Base-by-base conservation (phyloP, 352 stramenopile genomes). In the Globisporangium lucens region DNA sequence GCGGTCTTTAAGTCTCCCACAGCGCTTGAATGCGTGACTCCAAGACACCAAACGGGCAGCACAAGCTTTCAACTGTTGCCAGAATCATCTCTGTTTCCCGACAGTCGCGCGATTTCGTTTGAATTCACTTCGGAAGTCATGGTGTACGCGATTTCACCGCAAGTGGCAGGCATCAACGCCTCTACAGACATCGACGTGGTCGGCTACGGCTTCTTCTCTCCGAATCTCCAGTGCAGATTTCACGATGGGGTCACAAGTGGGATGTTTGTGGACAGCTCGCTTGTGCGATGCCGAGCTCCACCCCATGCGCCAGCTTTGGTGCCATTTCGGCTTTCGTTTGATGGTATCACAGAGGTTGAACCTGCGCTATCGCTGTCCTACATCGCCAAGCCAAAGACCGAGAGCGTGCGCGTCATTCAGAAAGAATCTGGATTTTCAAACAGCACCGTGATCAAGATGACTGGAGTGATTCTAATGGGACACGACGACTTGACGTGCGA, bases 211-310 rank as follows among this genome's bases (percentile, higher is more conserved):
- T 87, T 85, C 61, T 68, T 24, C 30, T 71, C 72, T 46, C 38
- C 67, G 0, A 52, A 71, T 20, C 56, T 85, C 1, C 62, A 61
- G 2, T 87, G 78, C 53, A 56, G 65, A 20, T 72, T 87, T 55
- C 63, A 70, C 13, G 59, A 38, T 17, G 56, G 62, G 36, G 29
- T 27, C 2, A 38, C 36, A 24, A 24, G 20, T 20, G 69, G 59
- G 15, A 72, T 49, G 13, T 80, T 75, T 62, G 69, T 86, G 12
- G 85, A 86, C 22, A 30, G 67, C 5, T 79, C 74, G 3, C 63
- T 83, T 36, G 59, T 85, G 29, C 76, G 59, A 9, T 88, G 78
- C 46, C 72, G 64, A 33, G 74, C 75, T 1, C 76, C 80, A 10
- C 58, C 67, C n/a, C 72, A 71, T 63, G 55, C 36, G 6, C 53